Percentiles rank a stretch among this genome's conserved stretches.
Conservation (phyloP, 2,329 filamentous ascomycete genomes). For the Curvularia lunata region DNA sequence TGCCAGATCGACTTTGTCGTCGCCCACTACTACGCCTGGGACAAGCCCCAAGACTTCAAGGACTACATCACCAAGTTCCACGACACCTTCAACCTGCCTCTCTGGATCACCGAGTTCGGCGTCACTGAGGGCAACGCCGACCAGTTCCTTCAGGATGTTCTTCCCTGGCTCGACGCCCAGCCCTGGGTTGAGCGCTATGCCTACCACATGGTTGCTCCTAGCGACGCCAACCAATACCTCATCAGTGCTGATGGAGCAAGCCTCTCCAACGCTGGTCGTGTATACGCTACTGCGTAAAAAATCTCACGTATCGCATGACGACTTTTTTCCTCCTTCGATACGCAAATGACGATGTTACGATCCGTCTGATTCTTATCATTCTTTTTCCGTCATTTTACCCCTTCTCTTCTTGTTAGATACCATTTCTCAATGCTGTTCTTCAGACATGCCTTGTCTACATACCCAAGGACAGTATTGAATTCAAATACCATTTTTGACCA, state of each 20-base stretch:
- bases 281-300: slow-evolving; percentile 20
- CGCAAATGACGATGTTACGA: slow-evolving; percentile 23
- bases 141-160: slow-evolving; percentile 40
- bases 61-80: slow-evolving; percentile 47
- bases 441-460: not conserved
- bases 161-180: slow-evolving; percentile 45
- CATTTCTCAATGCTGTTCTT: slow-evolving; percentile 36
- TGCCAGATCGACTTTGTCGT: slow-evolving; percentile 47
- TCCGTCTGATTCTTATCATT: not conserved
- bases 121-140: slow-evolving; percentile 32
- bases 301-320: not conserved
- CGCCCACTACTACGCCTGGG: slow-evolving; percentile 48
- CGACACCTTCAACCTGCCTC: slow-evolving; percentile 34
- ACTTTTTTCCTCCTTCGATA: not conserved
- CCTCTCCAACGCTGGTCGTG: slow-evolving; percentile 29
- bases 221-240: slow-evolving; percentile 24
- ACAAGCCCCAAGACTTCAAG: slow-evolving; percentile 43
- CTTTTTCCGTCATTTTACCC: not conserved
- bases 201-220: slow-evolving; percentile 37
- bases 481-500: not conserved
- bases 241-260: slow-evolving; percentile 28
- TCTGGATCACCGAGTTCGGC: slow-evolving; percentile 50
- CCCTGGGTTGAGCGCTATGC: slow-evolving; percentile 46
- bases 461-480: not conserved
- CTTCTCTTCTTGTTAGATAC: slow-evolving; percentile 48